Evolutionary conservation across 169 alveolate species (phyloP).

Genomic region (Eimeria acervulina): DNA sequence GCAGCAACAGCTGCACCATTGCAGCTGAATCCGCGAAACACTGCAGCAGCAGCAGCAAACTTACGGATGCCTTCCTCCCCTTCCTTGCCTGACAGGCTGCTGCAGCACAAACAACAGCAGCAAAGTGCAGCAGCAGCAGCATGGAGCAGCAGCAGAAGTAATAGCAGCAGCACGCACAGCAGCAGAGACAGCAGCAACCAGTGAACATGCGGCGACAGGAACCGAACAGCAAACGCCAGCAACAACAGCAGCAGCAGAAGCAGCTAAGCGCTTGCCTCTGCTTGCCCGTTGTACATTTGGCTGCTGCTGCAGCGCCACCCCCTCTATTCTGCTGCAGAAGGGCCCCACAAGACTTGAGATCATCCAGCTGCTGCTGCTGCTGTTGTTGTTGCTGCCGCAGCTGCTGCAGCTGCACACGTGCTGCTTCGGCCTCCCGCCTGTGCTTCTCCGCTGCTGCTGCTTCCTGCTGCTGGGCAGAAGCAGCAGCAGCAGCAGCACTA

Average conservation of each 20-base stretch:
- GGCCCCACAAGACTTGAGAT: neutral
- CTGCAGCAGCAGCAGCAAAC: neutral
- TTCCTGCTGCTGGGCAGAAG: conserved; percentile 10
- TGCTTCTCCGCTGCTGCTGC: conserved; percentile 34
- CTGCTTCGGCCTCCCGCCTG: neutral
- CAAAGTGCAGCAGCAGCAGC: neutral
- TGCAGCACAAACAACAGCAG: neutral
- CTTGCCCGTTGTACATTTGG: neutral
- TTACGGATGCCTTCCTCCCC: neutral
- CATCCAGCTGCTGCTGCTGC: conserved; percentile 38
- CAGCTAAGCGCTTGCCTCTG: neutral
- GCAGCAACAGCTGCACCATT: neutral
- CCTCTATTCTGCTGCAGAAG: neutral
- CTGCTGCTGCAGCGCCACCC: neutral
- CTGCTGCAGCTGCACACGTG: neutral
- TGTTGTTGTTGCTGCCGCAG: conserved; percentile 16
- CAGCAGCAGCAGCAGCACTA: conserved; percentile 39
- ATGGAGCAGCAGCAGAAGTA: neutral
- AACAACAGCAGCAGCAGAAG: conserved; percentile 3
- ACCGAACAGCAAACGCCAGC: neutral
- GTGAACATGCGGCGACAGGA: neutral
- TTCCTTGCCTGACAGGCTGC: neutral
- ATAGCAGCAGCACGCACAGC: neutral
- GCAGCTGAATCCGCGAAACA: neutral
- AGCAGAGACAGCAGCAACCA: conserved; percentile 43